These are phyloP conservation scores for Polytolypa hystricis DNA, from an alignment of 2,329 filamentous ascomycete genomes.

Conservation along the genomic window DNA sequence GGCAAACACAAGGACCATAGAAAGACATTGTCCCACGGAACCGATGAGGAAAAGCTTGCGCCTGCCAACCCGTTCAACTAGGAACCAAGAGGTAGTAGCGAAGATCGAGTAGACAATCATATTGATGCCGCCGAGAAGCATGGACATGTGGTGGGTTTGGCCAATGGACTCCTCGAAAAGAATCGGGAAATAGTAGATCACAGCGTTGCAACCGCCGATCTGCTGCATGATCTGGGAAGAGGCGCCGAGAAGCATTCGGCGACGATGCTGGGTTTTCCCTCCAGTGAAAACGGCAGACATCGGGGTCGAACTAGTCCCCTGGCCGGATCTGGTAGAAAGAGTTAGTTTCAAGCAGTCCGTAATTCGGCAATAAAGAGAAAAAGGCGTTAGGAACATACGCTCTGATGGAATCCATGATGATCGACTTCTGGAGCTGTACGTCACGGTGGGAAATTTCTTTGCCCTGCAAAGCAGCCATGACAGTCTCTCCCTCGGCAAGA, in stretches of 20 bases:
- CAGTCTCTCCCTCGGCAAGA: slow-evolving; percentile 33
- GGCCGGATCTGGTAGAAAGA: slow-evolving; percentile 40
- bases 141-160: slow-evolving; percentile 26
- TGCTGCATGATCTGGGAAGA: slow-evolving; percentile 38
- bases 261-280: slow-evolving; percentile 30
- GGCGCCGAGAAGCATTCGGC: slow-evolving; percentile 30
- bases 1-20: slow-evolving; percentile 16
- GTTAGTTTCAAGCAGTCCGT: slow-evolving; percentile 6
- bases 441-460: slow-evolving; percentile 39
- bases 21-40: slow-evolving; percentile 18
- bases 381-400: slow-evolving; percentile 35
- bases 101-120: slow-evolving; percentile 37
- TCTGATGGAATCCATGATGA: slow-evolving; percentile 51
- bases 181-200: slow-evolving; percentile 40
- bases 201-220: slow-evolving; percentile 39
- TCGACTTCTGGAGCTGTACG: slow-evolving; percentile 44
- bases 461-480: slow-evolving; percentile 36
- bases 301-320: slow-evolving; percentile 35
- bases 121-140: slow-evolving; percentile 43
- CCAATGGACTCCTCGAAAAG: slow-evolving; percentile 38
- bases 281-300: slow-evolving; percentile 38
- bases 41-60: slow-evolving; percentile 17
- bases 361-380: slow-evolving; percentile 25
- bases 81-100: slow-evolving; percentile 36
- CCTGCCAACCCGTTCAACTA: slow-evolving; percentile 36